Percentiles rank a stretch among this genome's conserved stretches.
Conservation (phyloP, 2,329 filamentous ascomycete genomes). For the Ceratocystis papillata region DNA sequence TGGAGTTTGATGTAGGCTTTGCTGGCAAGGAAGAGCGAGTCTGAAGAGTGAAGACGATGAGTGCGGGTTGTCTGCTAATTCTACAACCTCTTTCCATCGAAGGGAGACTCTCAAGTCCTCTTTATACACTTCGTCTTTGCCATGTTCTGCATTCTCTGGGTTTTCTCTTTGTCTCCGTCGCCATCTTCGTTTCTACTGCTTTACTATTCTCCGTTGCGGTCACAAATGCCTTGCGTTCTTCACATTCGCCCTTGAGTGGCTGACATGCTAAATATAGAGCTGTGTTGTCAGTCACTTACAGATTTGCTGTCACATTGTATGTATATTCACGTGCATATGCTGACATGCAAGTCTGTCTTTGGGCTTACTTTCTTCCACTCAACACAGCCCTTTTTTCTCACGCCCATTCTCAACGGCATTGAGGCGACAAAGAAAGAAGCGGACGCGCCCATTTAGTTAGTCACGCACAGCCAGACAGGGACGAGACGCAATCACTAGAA, state of each 20-base stretch:
- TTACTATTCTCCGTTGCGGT: neutral
- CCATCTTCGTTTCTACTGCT: neutral
- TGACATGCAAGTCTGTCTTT: neutral
- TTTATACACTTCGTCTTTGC: neutral
- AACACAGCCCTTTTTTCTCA: neutral
- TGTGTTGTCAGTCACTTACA: neutral
- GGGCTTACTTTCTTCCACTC: neutral
- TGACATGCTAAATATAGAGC: slow-evolving; percentile 3
- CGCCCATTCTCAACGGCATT: neutral
- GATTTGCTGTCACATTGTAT: neutral
- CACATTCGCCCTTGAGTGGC: neutral
- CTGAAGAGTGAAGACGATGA: neutral
- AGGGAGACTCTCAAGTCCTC: neutral
- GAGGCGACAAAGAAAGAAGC: neutral
- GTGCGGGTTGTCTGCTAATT: neutral
- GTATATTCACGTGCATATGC: neutral
- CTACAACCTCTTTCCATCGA: neutral
- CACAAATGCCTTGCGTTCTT: neutral
- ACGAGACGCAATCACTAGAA: neutral
- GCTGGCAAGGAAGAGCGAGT: slow-evolving; percentile 13
- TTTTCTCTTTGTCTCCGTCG: neutral
- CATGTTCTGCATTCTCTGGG: neutral
- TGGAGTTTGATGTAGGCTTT: slow-evolving; percentile 26
- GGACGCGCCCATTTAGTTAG: neutral
- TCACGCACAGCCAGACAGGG: neutral